Base-by-base conservation (phyloP, 192 early-diverging fungal genomes). In the Glomus cerebriforme region DNA sequence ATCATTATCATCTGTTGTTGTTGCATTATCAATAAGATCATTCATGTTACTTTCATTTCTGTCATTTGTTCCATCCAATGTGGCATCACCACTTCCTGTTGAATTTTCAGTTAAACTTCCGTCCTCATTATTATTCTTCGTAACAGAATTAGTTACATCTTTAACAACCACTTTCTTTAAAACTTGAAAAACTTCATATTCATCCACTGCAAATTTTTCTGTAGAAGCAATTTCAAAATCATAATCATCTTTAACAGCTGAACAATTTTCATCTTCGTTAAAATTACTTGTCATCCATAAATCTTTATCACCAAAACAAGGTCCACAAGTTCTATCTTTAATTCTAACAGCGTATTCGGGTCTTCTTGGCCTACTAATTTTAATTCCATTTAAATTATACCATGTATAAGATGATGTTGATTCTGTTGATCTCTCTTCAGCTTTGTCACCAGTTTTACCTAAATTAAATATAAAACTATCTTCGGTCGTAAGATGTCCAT, bases 161-260 rank as follows among this genome's bases (percentile, higher is more conserved):
- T 54, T 54, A 54, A 54, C 6, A 19, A 54, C 4, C 5, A 54
- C 19, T 69, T 43, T 69, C 15, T 69, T 69, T 34, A 69, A n/a
- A 39, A 69, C 67, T 43, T 69, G 67, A 43, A 69, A 69, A 34
- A 69, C 67, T 39, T 69, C 67, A 69, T 69, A 69, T 39, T 69
- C 67, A 3, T 34, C 32, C 22, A 26, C 67, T 1, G 29, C n/a
- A 32, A 69, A 69, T 69, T 69, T 69, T 17, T 34, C 31, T n/a
- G 31, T 34, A 22, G 67, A 17, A 34, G 67, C 39, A 22, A 69
- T 69, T 39, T 34, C 32, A n/a, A 31, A 9, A 17, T 34, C 22
- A 22, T 69, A 69, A 69, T 69, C 67, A 39, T 69, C 67, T 26
- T 69, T 34, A 39, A 31, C 19, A 34, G 34, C 24, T 15, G 67